Evolutionary conservation across 2,329 filamentous ascomycete species (phyloP), one percentile per base, ranked within the genome.

Genomic region (Colletotrichum sp.): DNA sequence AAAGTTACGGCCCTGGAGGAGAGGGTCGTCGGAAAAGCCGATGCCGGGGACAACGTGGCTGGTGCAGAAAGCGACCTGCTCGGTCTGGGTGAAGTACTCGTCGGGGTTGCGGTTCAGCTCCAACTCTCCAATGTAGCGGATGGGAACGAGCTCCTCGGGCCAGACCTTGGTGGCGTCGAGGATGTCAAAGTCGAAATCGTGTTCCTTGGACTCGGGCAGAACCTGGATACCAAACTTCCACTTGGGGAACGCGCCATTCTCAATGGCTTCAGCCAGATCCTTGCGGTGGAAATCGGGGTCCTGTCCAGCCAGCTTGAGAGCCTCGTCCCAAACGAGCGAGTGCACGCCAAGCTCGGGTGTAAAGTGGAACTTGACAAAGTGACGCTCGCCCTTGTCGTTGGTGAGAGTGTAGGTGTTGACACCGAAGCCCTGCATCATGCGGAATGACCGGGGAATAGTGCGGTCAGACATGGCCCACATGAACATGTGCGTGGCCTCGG

Each of bases 391-490:
- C 78, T 93, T 88, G 28, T 88, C 90, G 76, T 95, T 95, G 76
- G 88, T 87, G 3, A 96, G 88, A 0, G 91, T 94, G 80, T 88
- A 96, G 0, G 95, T 96, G 84, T 96, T 96, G 79, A 96, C 94
- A 70, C 94, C 94, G 73, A 96, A 96, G 0, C 94, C 94, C 79
- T 96, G 94, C 93, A 96, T 96, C 94, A 96, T 96, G 28, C 94
- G 92, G 84, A 89, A 96, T 0, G 93, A 95, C 4, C 93, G 90
- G 2, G 94, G 94, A 72, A 95, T 95, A 0, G 89, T 88, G 32
- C 94, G 90, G 81, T 96, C 94, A 10, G 91, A 94, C 92, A 95
- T 94, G 34, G 92, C 87, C 94, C 94, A 96, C 88, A 94, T 92
- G 79, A 91, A 94, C 93, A 95, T 95, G 82, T 96, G 94, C 0